These are phyloP conservation scores for Aspergillus ochraceus DNA, from an alignment of 2,329 filamentous ascomycete genomes.

Conservation along the genomic window DNA sequence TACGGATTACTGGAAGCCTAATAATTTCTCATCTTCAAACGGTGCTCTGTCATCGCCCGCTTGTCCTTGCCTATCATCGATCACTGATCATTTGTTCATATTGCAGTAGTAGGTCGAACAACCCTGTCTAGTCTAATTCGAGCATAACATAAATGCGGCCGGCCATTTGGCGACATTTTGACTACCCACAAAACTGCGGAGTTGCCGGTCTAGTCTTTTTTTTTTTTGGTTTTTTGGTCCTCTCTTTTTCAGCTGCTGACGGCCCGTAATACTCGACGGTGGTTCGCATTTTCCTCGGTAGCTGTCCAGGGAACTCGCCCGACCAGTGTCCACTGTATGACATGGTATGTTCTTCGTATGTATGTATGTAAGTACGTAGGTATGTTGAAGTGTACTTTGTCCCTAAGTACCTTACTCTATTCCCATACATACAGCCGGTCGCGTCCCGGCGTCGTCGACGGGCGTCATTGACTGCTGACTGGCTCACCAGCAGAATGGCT, in stretches of 20 bases:
- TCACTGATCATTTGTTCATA: neutral
- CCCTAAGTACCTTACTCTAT: too few species aligned
- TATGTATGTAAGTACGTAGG: neutral
- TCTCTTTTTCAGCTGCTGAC: slow-evolving; percentile 20
- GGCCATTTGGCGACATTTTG: slow-evolving; percentile 13
- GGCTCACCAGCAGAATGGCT: slow-evolving; percentile 25
- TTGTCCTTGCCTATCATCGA: neutral
- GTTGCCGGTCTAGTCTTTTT: slow-evolving; percentile 15
- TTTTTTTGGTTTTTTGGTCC: neutral
- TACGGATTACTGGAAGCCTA: neutral
- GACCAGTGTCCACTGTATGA: neutral
- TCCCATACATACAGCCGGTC: slow-evolving; percentile 22
- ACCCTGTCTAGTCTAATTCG: slow-evolving; percentile 8
- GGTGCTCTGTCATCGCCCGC: neutral
- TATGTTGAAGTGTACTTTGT: neutral
- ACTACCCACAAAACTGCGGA: slow-evolving; percentile 19
- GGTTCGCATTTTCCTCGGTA: slow-evolving; percentile 15
- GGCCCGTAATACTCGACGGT: slow-evolving; percentile 15
- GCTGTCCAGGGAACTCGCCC: slow-evolving; percentile 1
- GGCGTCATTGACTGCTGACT: slow-evolving; percentile 25
- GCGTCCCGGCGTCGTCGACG: slow-evolving; percentile 28
- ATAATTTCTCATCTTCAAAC: neutral
- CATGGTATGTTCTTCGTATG: neutral
- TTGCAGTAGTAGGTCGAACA: slow-evolving; percentile 7
- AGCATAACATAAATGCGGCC: slow-evolving; percentile 16